phyloP scores from a whole-genome alignment of 768 basidiomycete species.

The Tulasnella sp. region DNA sequence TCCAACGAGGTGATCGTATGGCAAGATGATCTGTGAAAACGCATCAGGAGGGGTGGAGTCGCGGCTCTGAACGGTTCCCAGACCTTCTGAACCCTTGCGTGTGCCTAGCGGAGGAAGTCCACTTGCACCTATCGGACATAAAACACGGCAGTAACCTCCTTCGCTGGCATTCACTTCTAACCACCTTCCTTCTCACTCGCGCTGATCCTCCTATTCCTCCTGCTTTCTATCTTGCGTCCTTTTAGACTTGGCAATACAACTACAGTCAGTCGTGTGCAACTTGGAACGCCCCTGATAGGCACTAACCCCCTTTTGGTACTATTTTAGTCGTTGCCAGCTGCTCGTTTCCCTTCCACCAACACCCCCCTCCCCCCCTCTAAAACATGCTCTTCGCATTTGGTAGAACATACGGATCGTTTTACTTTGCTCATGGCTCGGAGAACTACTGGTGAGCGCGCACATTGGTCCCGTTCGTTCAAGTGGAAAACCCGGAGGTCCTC shows the following conservation, averaged over 20 bases:
- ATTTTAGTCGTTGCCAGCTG: too few relatives aligned
- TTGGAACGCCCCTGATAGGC: too few relatives aligned
- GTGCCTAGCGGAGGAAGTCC: neutral
- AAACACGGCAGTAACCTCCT: neutral
- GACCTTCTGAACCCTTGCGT: neutral
- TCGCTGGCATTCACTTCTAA: neutral
- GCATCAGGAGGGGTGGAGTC: too few relatives aligned
- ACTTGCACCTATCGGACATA: conserved; percentile 12
- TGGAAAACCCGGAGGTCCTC: neutral
- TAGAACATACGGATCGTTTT: neutral
- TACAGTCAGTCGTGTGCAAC: too few relatives aligned
- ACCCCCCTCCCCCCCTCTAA: neutral
- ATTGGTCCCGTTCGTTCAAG: neutral
- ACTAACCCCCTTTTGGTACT: too few relatives aligned
- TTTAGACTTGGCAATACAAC: neutral
- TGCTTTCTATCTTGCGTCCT: neutral
- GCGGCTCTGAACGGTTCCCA: neutral
- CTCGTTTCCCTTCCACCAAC: too few relatives aligned
- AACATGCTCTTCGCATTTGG: conserved; percentile 25
- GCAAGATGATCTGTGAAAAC: too few relatives aligned
- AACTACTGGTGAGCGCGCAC: neutral
- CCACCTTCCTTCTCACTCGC: neutral
- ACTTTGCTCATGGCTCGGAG: conserved; percentile 16
- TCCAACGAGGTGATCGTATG: too few relatives aligned
- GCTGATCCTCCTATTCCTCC: neutral